Conservation (phyloP, 345 rosid genomes). For the Theobroma cacao region DNA sequence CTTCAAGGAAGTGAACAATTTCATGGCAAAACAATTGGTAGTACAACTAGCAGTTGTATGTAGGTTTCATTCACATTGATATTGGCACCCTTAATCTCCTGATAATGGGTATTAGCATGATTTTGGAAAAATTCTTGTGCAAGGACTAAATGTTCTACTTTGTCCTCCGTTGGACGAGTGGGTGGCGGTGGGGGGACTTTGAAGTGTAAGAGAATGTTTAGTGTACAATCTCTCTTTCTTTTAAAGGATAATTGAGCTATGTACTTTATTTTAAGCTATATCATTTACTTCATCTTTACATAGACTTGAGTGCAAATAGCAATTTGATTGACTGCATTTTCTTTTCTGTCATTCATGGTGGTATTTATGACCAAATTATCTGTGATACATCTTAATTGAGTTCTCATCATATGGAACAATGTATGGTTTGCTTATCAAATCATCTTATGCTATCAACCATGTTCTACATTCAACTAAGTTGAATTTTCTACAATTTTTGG, state of each 20-base stretch:
- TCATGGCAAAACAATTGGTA: conserved; percentile 80
- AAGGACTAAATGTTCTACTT: neutral
- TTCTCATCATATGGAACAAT: neutral
- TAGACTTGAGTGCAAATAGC: neutral
- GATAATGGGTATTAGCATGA: neutral
- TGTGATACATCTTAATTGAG: neutral
- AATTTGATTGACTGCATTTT: neutral
- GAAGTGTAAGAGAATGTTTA: neutral
- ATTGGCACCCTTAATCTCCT: neutral
- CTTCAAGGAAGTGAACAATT: conserved; percentile 89
- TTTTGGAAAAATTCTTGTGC: neutral
- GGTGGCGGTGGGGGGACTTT: neutral
- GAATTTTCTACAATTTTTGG: neutral
- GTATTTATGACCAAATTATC: neutral
- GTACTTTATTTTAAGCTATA: neutral
- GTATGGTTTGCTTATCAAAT: neutral
- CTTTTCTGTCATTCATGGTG: neutral
- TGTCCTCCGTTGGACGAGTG: neutral
- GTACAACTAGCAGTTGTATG: conserved; percentile 78
- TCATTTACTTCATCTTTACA: neutral
- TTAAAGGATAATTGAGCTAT: neutral
- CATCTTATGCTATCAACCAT: neutral
- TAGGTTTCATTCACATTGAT: conserved; percentile 9
- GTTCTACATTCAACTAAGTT: neutral
- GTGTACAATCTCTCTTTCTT: neutral